A percentile compares a stretch with the other conserved stretches of the same genome.
Conservation (phyloP, 306 rosid genomes). For the Sphenostylis stenocarpa region DNA sequence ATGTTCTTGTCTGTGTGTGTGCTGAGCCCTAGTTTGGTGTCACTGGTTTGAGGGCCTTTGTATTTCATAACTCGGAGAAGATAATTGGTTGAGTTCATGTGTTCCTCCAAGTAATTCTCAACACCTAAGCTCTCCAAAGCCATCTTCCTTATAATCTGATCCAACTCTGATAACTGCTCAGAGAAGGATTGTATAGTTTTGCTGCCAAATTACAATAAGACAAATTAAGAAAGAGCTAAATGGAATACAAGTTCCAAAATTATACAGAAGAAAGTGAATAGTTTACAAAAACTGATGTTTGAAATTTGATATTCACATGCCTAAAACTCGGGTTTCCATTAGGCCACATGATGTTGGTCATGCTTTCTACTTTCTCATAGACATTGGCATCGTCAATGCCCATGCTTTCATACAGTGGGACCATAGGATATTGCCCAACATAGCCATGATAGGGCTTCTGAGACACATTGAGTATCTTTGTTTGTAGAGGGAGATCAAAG, state of each 20-base stretch:
- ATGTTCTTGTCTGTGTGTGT: conserved; percentile 72
- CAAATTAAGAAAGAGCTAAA: not conserved
- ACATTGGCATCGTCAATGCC: conserved; percentile 56
- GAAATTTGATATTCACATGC: conserved; percentile 19
- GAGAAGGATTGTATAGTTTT: conserved; percentile 54
- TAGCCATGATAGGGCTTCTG: conserved; percentile 68
- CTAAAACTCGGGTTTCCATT: conserved; percentile 60
- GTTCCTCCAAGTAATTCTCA: conserved; percentile 75
- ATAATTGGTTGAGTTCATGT: conserved; percentile 63
- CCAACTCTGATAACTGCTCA: conserved; percentile 52
- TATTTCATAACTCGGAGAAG: conserved; percentile 72
- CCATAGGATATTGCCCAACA: conserved; percentile 59
- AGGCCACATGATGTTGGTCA: conserved; percentile 52
- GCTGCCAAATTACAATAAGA: conserved; percentile 38
- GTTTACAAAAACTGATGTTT: not conserved
- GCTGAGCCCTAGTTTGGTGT: conserved; percentile 49
- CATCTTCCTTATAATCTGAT: conserved; percentile 68
- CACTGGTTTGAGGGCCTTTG: conserved; percentile 55
- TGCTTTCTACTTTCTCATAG: conserved; percentile 43
- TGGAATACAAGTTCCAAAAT: not conserved
- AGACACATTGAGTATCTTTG: conserved; percentile 55
- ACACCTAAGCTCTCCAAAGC: conserved; percentile 63
- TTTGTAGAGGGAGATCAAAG: conserved; percentile 69
- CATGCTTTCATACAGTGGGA: conserved; percentile 68
- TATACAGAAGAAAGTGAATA: too few species aligned